A percentile compares a stretch with the other conserved stretches of the same genome.
Conservation (phyloP, 2,329 filamentous ascomycete genomes). For the Didymella arachidicola region DNA sequence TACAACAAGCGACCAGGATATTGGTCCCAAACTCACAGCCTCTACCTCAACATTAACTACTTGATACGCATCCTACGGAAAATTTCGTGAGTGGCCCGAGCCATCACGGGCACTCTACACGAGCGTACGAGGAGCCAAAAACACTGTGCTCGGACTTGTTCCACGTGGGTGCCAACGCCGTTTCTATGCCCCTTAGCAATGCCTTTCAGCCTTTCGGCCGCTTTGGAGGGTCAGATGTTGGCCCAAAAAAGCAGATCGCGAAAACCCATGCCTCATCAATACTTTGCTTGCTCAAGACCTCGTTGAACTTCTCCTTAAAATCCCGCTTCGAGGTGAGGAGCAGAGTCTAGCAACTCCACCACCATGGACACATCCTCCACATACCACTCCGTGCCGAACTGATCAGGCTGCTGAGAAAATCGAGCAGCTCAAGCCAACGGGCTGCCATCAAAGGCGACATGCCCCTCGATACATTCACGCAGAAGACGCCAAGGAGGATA, state of each 20-base stretch:
- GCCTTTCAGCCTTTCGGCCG: neutral
- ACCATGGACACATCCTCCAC: constrained; percentile 16
- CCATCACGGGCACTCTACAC: neutral
- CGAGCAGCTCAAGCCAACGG: constrained; percentile 22
- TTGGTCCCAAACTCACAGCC: neutral
- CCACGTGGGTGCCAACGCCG: neutral
- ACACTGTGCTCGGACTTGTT: neutral
- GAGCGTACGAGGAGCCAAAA: neutral
- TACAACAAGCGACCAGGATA: neutral
- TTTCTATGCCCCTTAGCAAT: neutral
- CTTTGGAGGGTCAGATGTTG: neutral
- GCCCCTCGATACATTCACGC: constrained; percentile 21
- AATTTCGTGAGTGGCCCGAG: neutral
- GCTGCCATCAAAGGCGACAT: constrained; percentile 10
- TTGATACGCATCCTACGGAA: neutral
- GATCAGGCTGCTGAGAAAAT: constrained; percentile 12
- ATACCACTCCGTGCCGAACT: constrained; percentile 3
- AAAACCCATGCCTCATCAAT: neutral
- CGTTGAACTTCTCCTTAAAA: neutral
- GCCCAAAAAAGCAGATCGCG: neutral
- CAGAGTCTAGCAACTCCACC: constrained; percentile 6
- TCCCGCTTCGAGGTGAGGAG: neutral
- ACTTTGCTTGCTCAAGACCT: neutral
- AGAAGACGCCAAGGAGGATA: constrained; percentile 12
- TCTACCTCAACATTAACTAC: neutral